Base-by-base conservation (phyloP, 1,139 yeast species). In the Debaryomyces subglobosus region DNA sequence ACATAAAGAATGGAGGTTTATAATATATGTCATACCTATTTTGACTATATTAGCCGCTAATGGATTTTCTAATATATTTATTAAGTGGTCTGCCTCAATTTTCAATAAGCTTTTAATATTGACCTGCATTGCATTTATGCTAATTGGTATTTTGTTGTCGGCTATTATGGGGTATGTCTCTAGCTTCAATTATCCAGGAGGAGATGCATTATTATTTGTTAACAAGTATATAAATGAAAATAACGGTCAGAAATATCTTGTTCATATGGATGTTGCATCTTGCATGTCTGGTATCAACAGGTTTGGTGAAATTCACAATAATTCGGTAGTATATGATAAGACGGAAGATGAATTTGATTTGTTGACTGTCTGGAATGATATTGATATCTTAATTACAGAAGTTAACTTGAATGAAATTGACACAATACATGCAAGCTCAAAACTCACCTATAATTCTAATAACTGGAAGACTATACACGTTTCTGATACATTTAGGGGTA, bases 1-100 rank as follows among this genome's bases (percentile, higher is more conserved):
- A 1, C 98, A 92, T 59, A 94, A 92, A 64, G 98, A 94, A 71
- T 90, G 96, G 96, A 79, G 98, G 57, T 94, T 92, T 58, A 82
- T 94, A 45, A 71, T 86, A 13, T 94, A 92, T 62, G 72, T 84
- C 0, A 69, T 86, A 9, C 97, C 98, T 2, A 72, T 87, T 0
- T 65, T 89, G 49, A 81, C 87, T 0, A 60, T 86, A 32, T 65
- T 79, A 37, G 92, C 89, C 3, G 86, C 96, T 4, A 74, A 79
- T 45, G 89, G 88, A 1, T 74, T 87, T 29, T 71, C 84, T 0
- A 68, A 63, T 38, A 56, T 81, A 36, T 63, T 77, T 46, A 67
- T 65, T 29, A 72, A 67, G 46, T 62, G 73, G 54, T 54, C 62
- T 0, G 52, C 60, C 13, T 59, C 71, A 8, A 51, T 68, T 16